These are phyloP conservation scores for Fusarium verrucosum DNA, from an alignment of 2,329 filamentous ascomycete genomes.

Conservation along the genomic window DNA sequence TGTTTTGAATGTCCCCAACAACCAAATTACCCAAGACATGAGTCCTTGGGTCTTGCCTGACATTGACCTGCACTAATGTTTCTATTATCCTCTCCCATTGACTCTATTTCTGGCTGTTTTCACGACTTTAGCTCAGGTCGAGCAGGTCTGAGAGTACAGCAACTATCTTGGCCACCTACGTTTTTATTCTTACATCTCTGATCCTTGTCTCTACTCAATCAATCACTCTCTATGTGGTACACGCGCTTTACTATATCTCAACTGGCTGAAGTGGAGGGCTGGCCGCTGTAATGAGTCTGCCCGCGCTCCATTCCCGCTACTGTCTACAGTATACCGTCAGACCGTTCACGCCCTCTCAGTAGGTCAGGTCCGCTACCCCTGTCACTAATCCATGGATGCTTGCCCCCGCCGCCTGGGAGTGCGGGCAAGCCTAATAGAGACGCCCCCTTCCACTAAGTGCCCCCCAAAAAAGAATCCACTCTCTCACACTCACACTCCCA, in stretches of 20 bases:
- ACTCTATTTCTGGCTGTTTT: slow-evolving; percentile 37
- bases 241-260: slow-evolving; percentile 4
- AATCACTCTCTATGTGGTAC: slow-evolving; percentile 13
- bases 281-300: slow-evolving; percentile 32
- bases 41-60: background rate
- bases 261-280: slow-evolving; percentile 32
- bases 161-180: slow-evolving; percentile 18
- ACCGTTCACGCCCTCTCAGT: slow-evolving; percentile 28
- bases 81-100: slow-evolving; percentile 11
- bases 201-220: slow-evolving; percentile 19
- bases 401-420: slow-evolving; percentile 35
- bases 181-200: slow-evolving; percentile 21
- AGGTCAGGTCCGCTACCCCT: slow-evolving; percentile 21
- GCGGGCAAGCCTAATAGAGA: slow-evolving; percentile 11
- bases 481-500: slow-evolving; percentile 36
- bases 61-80: slow-evolving; percentile 24
- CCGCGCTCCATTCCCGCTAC: slow-evolving; percentile 20
- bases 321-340: too few relatives aligned
- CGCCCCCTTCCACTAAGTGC: slow-evolving; percentile 19
- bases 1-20: slow-evolving; percentile 16
- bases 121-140: slow-evolving; percentile 5
- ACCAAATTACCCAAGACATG: slow-evolving; percentile 11
- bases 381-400: slow-evolving; percentile 23
- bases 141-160: slow-evolving; percentile 21
- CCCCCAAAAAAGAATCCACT: slow-evolving; percentile 31